Conservation (phyloP, 2,329 filamentous ascomycete genomes). For the Akanthomyces lecanii region DNA sequence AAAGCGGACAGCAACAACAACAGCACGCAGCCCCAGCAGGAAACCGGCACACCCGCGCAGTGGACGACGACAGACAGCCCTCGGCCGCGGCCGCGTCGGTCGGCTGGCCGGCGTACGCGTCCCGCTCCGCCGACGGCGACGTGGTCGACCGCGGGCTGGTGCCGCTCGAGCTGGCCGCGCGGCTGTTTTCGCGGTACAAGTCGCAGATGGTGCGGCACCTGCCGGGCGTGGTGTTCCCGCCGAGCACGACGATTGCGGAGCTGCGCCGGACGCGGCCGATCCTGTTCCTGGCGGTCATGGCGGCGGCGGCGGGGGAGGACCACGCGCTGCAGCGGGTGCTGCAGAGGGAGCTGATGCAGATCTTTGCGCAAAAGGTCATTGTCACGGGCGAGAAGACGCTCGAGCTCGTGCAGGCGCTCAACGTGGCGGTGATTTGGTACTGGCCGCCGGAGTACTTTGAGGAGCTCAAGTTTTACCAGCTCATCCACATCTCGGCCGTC, state of each 20-base stretch:
- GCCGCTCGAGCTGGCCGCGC: constrained; percentile 49
- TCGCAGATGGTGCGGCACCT: constrained; percentile 57
- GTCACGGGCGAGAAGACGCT: constrained; percentile 74
- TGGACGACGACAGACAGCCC: constrained; percentile 10
- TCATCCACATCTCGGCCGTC: constrained; percentile 73
- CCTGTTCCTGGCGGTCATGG: constrained; percentile 67
- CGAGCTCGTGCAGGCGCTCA: constrained; percentile 75
- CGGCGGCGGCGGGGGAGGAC: constrained; percentile 57
- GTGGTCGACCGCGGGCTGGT: constrained; percentile 58
- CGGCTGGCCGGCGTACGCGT: constrained; percentile 22
- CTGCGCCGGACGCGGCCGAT: constrained; percentile 57
- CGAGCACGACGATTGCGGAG: constrained; percentile 49
- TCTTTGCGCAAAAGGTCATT: constrained; percentile 70
- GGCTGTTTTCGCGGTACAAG: constrained; percentile 56
- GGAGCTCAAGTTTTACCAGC: constrained; percentile 85
- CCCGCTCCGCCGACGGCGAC: constrained; percentile 37
- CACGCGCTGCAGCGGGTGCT: constrained; percentile 56
- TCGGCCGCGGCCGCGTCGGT: constrained; percentile 14
- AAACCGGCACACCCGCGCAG: background rate
- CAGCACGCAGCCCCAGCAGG: background rate
- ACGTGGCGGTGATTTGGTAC: constrained; percentile 78
- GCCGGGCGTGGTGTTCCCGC: constrained; percentile 58
- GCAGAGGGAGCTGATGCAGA: constrained; percentile 64
- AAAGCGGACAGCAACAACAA: background rate
- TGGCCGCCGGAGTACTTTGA: constrained; percentile 78